phyloP scores from a whole-genome alignment of 352 stramenopile genomes.

The Pythium dissotocum region DNA sequence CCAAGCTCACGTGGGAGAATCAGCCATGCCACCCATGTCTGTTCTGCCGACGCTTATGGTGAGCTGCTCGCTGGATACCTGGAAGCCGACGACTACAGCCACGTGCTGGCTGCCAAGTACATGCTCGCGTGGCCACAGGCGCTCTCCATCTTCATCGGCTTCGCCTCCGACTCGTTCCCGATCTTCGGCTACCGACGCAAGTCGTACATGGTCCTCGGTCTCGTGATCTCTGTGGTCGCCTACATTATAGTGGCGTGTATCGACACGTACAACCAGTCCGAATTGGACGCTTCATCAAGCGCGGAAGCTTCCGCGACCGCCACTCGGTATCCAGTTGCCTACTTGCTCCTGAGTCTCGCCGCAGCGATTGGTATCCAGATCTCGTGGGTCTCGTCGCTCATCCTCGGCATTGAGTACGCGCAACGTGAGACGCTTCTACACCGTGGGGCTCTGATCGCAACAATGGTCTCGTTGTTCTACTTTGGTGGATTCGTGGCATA shows the following conservation, averaged over 20 bases:
- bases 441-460: too few species aligned
- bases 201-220: constrained; percentile 78
- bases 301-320: too few species aligned
- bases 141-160: constrained; percentile 72
- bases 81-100: constrained; percentile 5
- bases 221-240: too few species aligned
- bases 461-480: constrained; percentile 19
- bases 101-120: constrained; percentile 24
- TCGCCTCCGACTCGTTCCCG: constrained; percentile 61
- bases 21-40: too few species aligned
- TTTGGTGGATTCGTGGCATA: too few species aligned
- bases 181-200: constrained; percentile 69
- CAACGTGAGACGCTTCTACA: constrained; percentile 28
- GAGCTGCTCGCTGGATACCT: constrained; percentile 21
- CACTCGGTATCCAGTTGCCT: constrained; percentile 5
- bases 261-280: too few species aligned
- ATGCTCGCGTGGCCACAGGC: constrained; percentile 49
- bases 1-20: too few species aligned
- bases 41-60: constrained; percentile 1
- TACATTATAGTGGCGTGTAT: too few species aligned
- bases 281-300: too few species aligned
- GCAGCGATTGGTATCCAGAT: constrained; percentile 25
- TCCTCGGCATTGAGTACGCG: constrained; percentile 25
- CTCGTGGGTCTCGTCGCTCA: constrained; percentile 23
- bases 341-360: constrained; percentile 18